These are phyloP conservation scores for Sarcocystis neurona DNA, from an alignment of 169 alveolate genomes.

Conservation along the genomic window DNA sequence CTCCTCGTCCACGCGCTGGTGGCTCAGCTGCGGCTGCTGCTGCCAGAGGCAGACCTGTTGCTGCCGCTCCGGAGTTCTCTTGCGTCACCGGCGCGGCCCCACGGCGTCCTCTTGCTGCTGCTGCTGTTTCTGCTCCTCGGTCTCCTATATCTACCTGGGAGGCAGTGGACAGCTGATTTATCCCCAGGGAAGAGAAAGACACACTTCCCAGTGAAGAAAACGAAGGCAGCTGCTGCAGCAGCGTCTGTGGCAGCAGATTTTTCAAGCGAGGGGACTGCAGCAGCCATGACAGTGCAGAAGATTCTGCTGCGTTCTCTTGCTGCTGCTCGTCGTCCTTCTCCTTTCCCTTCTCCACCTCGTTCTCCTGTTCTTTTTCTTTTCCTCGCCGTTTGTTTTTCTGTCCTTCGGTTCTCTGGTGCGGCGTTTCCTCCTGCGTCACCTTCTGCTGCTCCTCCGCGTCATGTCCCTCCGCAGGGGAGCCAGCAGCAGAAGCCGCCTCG, in stretches of 20 bases:
- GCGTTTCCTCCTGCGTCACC: neutral
- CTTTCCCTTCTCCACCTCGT: neutral
- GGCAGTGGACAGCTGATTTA: neutral
- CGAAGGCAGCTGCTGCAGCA: neutral
- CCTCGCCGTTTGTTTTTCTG: neutral
- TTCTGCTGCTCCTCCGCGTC: no score
- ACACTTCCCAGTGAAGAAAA: neutral
- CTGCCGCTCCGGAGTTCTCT: neutral
- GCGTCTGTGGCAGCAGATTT: neutral
- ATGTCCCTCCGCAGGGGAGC: no score
- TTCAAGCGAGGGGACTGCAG: constrained; percentile 6
- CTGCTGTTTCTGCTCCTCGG: neutral
- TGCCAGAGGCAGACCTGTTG: neutral
- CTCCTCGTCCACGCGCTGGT: neutral
- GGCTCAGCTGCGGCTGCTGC: neutral
- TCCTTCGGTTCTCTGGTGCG: neutral
- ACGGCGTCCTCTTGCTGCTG: neutral
- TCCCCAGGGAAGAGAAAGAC: constrained; percentile 25
- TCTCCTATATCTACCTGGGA: neutral
- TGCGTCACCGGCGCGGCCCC: neutral
- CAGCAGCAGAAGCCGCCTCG: no score
- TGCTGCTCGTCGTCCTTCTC: neutral
- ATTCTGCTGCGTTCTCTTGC: neutral
- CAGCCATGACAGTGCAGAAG: neutral
- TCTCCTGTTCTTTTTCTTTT: neutral